Evolutionary conservation across 2,329 filamentous ascomycete species (phyloP), one percentile per base, ranked within the genome.

Genomic region (Colletotrichum costaricense): DNA sequence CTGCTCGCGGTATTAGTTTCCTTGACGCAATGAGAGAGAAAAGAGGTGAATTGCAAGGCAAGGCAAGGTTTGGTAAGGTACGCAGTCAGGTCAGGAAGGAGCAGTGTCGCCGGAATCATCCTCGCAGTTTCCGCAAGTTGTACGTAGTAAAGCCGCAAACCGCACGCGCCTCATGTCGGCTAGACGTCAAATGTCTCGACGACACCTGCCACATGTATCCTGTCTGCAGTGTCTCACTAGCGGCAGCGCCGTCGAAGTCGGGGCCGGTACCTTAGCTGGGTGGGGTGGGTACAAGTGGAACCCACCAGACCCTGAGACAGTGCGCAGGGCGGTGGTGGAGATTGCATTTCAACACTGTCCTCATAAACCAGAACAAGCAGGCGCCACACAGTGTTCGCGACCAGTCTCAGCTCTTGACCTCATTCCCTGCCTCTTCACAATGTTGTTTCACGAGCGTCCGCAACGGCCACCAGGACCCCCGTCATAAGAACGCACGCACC

Each of bases 151-250:
- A 46, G 59, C 22, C 19, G 64, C 54, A 42, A 56, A 16, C 46
- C 67, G 67, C 71, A 71, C 67, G 71, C 22, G 49, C 67, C 67
- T 63, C 60, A 54, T 12, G 60, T 52, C 62, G 60, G 67, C 60
- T 71, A 63, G 56, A 73, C 71, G 71, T 71, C 67, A 71, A 60
- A 73, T 73, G 71, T 73, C 71, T 65, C 62, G 22, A 60, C 71
- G 71, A 73, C 71, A 71, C 67, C 71, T 73, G 71, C 71, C 71
- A 73, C 63, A 72, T 54, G 72, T 74, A 72, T 63, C 72, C 57
- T 73, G 63, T 68, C 69, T 72, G 58, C 52, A 49, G 42, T 56
- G 72, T 67, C 72, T 68, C 52, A 56, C 72, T 68, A 72, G 63
- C 69, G 52, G 38, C 46, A 67, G 28, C 26, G 54, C 52, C 35